A percentile compares a stretch with the other conserved stretches of the same genome.
Evolutionary conservation across 306 rosid species (phyloP).

Genomic region (Crotalaria pallida): DNA sequence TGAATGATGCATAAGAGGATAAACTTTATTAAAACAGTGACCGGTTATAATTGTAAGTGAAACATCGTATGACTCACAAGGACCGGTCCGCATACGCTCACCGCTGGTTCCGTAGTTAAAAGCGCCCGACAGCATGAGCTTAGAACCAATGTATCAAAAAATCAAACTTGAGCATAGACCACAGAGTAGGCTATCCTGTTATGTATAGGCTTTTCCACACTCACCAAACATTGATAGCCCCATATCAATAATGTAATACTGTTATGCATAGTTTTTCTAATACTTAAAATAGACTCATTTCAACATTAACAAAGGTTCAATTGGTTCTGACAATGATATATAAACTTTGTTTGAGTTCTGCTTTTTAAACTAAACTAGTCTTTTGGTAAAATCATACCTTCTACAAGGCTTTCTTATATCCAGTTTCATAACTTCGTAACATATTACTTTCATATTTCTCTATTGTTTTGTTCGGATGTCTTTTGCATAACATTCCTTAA

Average conservation of each 20-base stretch:
- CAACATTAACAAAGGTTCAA: background rate
- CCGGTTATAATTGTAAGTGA: too few species aligned
- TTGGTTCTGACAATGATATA: background rate
- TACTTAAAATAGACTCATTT: background rate
- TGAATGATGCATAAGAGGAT: too few species aligned
- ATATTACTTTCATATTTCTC: background rate
- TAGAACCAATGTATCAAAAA: background rate
- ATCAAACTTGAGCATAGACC: background rate
- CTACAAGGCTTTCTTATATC: too few species aligned
- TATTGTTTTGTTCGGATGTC: conserved; percentile 1
- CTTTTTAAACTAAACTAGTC: conserved; percentile 11
- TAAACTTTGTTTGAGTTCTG: background rate
- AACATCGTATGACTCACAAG: too few species aligned
- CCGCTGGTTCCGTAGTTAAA: too few species aligned
- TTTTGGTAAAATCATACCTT: background rate
- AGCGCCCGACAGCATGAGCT: background rate
- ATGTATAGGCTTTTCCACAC: background rate
- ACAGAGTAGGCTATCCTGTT: background rate
- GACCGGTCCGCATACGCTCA: too few species aligned
- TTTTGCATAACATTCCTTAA: background rate
- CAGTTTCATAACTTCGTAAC: background rate
- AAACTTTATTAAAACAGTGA: too few species aligned
- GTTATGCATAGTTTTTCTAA: background rate
- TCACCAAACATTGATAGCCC: background rate
- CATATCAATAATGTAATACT: background rate